Evolutionary conservation across 345 rosid genomes (phyloP), one percentile per base, ranked within the genome.

Genomic region (Hirschfeldia incana): DNA sequence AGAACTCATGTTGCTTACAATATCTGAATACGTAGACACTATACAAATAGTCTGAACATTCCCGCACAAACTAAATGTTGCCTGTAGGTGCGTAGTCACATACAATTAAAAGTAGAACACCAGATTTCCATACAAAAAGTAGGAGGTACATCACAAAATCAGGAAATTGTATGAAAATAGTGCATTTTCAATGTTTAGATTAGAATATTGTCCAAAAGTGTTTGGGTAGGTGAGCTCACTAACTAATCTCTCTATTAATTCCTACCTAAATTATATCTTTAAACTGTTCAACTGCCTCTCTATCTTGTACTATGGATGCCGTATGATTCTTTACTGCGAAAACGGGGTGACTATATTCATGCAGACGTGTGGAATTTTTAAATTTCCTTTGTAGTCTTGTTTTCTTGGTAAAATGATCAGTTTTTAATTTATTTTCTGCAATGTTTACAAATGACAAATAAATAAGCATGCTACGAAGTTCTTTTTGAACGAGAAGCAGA

Each of bases 191-290:
- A 7, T 51, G 64, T 30, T 16, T 32, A 57, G 51, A 33, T 32
- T 71, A 12, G 55, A 71, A 57, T 57, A 57, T 21, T 71, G 55
- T 58, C 34, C 33, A 30, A 6, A 71, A 36, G 75, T 71, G 44
- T 34, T 71, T 55, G 51, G 65, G 32, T 71, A 36, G 65, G 65
- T 36, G 75, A 15, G 26, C 12, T 71, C 34, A 71, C 26, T 71
- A 36, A 58, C 53, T 71, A 71, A 34, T 53, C 63, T 44, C 11
- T 51, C 16, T 53, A 16, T 15, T 51, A 70, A 70, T 70, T 70
- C 28, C 60, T 30, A 51, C 28, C 28, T 29, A 69, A 46, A 9
- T n/a, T 34, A 65, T 36, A 26, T 63, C 3, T 33, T 32, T 10
- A 11, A 21, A 66, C 44, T 39, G 27, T 39, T 21, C 2, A 15